Evolutionary conservation across 805 yeast species (phyloP), one percentile per base, ranked within the genome.

Genomic region (Yamadazyma laniorum): DNA sequence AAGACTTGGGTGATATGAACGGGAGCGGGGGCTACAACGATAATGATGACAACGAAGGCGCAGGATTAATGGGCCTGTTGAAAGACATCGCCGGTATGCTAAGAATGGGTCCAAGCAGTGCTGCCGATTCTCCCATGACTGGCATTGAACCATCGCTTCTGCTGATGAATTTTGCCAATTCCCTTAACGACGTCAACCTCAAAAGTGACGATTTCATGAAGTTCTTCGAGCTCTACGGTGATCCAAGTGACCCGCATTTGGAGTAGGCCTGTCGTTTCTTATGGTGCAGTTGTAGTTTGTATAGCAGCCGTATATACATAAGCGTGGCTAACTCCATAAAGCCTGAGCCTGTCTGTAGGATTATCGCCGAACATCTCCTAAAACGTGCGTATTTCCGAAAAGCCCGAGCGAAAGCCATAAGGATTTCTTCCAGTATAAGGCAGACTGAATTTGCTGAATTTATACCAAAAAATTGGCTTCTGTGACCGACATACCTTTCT

Each of bases 141-240:
- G 37, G 32, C 3, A 12, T 27, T 26, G 37, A 34, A 4, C 25
- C 18, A 6, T 5, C 21, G 5, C 25, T 34, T 13, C 37, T 26
- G n/a, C 25, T 6, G 28, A 13, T 34, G 35, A 18, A 11, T 16
- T 25, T 33, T 17, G 36, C 30, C 11, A 36, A 33, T 26, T n/a
- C n/a, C n/a, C 27, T 40, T 13, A 28, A 35, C 22, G 51, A 50
- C 34, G 39, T 40, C 3, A 43, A 39, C 29, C 29, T 45, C 11
- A 45, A 55, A 12, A 59, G 55, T 37, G 68, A 63, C 18, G 72
- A 66, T 39, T 51, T 66, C 16, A 39, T 64, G 35, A 56, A 53
- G 45, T 49, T 66, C 22, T 63, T 66, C 35, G 64, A 61, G 37
- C 42, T 63, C 8, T 65, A 63, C 42, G 68, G 65, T 1, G 67